Evolutionary conservation across 1,139 yeast species (phyloP).

Genomic region (Waltiozyma sp.): DNA sequence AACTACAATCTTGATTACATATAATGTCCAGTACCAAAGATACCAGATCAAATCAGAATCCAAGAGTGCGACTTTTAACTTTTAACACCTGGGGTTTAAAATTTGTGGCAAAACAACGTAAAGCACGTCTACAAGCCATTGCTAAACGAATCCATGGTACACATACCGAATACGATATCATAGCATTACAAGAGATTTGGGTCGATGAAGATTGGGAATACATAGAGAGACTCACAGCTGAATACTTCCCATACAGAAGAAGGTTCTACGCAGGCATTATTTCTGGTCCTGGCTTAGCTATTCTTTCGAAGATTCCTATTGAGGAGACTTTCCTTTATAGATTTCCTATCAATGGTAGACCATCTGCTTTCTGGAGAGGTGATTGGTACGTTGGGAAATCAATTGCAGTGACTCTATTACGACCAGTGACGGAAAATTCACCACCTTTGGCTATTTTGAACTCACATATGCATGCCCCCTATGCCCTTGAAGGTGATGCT

Average conservation of each 20-base stretch:
- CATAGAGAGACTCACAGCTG: constrained; percentile 35
- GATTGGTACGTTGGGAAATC: constrained; percentile 97
- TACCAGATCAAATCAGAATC: constrained; percentile 2
- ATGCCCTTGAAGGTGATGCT: constrained; percentile 71
- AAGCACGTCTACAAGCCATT: constrained; percentile 57
- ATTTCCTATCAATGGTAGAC: constrained; percentile 88
- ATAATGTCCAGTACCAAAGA: not conserved
- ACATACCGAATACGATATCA: constrained; percentile 56
- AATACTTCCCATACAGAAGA: constrained; percentile 52
- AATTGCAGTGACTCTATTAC: constrained; percentile 62
- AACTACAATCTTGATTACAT: no score
- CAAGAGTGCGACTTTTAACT: constrained; percentile 40
- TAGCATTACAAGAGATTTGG: constrained; percentile 94
- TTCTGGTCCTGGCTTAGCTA: constrained; percentile 88
- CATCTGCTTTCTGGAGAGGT: constrained; percentile 87
- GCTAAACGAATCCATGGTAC: constrained; percentile 48
- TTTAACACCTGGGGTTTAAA: constrained; percentile 88
- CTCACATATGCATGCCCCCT: constrained; percentile 98
- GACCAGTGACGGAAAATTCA: constrained; percentile 34
- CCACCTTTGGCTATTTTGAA: constrained; percentile 69
- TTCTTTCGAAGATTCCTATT: constrained; percentile 77
- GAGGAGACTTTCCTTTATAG: constrained; percentile 66
- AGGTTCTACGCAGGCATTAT: constrained; percentile 74
- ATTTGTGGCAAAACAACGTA: constrained; percentile 60
- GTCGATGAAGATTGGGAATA: constrained; percentile 72